These are phyloP conservation scores for Botrytis aclada DNA, from an alignment of 2,329 filamentous ascomycete genomes.

Conservation along the genomic window DNA sequence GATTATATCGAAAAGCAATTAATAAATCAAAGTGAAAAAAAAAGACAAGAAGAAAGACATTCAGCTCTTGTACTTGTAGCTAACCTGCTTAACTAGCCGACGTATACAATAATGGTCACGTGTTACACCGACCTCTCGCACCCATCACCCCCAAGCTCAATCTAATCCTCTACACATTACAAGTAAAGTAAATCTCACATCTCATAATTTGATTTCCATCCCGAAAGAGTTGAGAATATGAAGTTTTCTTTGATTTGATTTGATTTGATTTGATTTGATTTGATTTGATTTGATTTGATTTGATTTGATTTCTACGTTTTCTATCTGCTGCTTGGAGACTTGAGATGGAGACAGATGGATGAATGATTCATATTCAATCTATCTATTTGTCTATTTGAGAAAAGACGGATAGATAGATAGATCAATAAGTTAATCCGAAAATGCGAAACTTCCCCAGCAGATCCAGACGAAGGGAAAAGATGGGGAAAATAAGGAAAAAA, in stretches of 20 bases:
- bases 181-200: too few species aligned
- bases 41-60: not conserved
- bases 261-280: not conserved
- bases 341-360: not conserved
- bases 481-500: not conserved
- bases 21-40: not conserved
- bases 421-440: not conserved
- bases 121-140: fast-evolving
- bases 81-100: not conserved
- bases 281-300: too few species aligned
- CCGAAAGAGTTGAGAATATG: not conserved
- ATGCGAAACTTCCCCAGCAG: not conserved
- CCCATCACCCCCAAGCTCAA: too few species aligned
- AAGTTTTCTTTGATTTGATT: not conserved
- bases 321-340: not conserved
- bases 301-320: fast-evolving
- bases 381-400: not conserved
- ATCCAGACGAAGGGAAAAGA: fast-evolving
- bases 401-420: not conserved
- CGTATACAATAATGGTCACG: not conserved
- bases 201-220: too few species aligned
- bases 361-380: not conserved
- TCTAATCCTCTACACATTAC: too few species aligned
- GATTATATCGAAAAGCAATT: not conserved
- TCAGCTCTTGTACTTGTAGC: not conserved